Evolutionary conservation across 2,329 filamentous ascomycete species (phyloP).

Genomic region (Dactylellina sp.): DNA sequence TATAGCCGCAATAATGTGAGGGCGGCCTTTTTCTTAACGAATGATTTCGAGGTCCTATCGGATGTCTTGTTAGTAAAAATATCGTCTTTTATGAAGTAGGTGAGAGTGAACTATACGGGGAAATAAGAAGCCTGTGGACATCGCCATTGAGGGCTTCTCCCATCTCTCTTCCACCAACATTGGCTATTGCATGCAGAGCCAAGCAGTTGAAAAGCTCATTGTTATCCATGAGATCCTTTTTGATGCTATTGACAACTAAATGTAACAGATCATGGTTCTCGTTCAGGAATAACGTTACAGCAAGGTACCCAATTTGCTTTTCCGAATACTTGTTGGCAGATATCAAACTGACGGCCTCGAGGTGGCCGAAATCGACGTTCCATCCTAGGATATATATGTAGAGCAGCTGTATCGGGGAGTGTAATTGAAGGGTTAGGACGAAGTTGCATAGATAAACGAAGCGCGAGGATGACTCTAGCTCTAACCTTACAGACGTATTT

Average conservation of each 20-base stretch:
- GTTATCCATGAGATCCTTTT: conserved; percentile 92
- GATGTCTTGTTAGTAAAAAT: conserved; percentile 16
- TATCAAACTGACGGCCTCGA: conserved; percentile 97
- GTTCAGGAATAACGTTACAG: conserved; percentile 95
- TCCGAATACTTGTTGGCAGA: conserved; percentile 97
- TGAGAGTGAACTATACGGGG: conserved; percentile 74
- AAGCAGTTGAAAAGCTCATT: conserved; percentile 98
- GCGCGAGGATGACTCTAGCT: conserved; percentile 6
- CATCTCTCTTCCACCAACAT: conserved; percentile 96
- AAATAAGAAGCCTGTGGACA: conserved; percentile 92
- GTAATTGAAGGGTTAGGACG: conserved; percentile 58
- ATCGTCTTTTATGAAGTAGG: conserved; percentile 61
- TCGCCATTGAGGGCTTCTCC: conserved; percentile 91
- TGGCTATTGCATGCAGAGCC: conserved; percentile 95
- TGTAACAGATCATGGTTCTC: conserved; percentile 97
- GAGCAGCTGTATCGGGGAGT: conserved; percentile 72
- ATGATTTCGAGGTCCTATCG: conserved; percentile 83
- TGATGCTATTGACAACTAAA: conserved; percentile 96
- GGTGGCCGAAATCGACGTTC: conserved; percentile 98
- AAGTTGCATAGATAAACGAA: conserved; percentile 45
- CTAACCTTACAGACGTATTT: conserved; percentile 98
- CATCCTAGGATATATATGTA: conserved; percentile 99
- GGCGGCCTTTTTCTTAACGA: conserved; percentile 99
- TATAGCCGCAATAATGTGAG: conserved; percentile 92
- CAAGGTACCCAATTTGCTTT: conserved; percentile 98